Base-by-base conservation (phyloP, 2,329 filamentous ascomycete species). In the Seiridium cupressi region DNA sequence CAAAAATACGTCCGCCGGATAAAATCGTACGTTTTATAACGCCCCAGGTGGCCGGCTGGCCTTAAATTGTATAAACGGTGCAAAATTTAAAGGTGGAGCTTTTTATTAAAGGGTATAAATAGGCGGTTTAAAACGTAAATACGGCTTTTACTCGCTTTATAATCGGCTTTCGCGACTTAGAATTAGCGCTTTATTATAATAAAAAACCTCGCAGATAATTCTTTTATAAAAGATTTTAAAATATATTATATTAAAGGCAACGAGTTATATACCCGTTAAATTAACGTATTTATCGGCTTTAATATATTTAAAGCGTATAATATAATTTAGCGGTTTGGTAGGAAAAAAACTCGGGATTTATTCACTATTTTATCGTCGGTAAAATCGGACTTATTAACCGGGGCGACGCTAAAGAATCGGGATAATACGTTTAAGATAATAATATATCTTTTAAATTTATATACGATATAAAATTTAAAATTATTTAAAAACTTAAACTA, bases 401-500 rank as follows among this genome's bases (percentile, higher is more conserved):
- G n/a, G n/a, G n/a, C n/a, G n/a, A n/a, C n/a, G n/a, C n/a, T n/a
- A n/a, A n/a, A n/a, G n/a, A n/a, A 31, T 9, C 49, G 9, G 11
- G 38, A 42, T 42, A 58, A 36, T 11, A 35, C 46, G 32, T 58
- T 44, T 8, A 44, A 3, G 18, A 18, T 49, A 4, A 5, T 32
- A 31, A n/a, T 40, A 3, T 51, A 3, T 6, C n/a, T 31, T 4
- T 58, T 58, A 32, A 61, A 54, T 42, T 51, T 13, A 49, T 62
- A 68, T 5, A 18, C 42, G 36, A 69, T 69, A 32, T 56, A 49
- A 35, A 69, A 70, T 34, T 69, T 51, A 57, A 61, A 70, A 31
- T 42, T 13, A 5, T 57, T 56, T 9, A 71, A 57, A 11, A 60
- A 57, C 59, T 69, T 60, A 3, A 62, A 54, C 66, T 63, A 73